Base-by-base conservation (phyloP, 768 basidiomycete species). In the Suillus variegatus region DNA sequence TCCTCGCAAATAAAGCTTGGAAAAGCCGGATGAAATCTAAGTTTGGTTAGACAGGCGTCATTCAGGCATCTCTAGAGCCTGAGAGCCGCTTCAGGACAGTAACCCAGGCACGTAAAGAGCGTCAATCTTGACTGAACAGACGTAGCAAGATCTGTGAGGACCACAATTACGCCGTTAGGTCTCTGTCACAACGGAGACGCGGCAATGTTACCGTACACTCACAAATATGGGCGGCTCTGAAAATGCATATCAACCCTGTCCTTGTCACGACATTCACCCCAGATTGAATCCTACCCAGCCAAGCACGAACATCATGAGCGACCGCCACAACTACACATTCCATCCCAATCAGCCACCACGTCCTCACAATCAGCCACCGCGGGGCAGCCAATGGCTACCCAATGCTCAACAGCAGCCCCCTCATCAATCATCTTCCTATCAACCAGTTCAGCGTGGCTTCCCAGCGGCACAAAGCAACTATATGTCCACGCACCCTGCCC, bases 231-330 rank as follows among this genome's bases (percentile, higher is more conserved):
- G 74, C 74, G 77, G 75, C 40, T 55, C 77, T 75, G 74, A 68
- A 76, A 76, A 73, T 25, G 68, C 77, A 65, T 76, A 77, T 76
- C 77, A 76, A 77, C 75, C 75, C 64, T 55, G 16, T 14, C 36
- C 47, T 41, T 16, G 46, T 28, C 40, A 41, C 10, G 16, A 43
- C 35, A 60, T 60, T 60, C 32, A 28, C 40, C 60, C 64, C 64
- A 63, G 20, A 36, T 60, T 14, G 61, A 46, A 14, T 16, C 32
- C 36, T 36, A 20, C 54, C 14, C 51, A 32, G 32, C 36, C 57
- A 16, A 57, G 51, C 38, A 28, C 58, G 2, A 63, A 40, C 62
- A 67, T 58, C 64, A 76, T 76, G 75, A 46, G 71, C 56, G 71
- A 76, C 60, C 71, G 77, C 47, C 77, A 76, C 28, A 75, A 67